Conservation (phyloP, 768 basidiomycete species). For the Lentinula guzmanii region DNA sequence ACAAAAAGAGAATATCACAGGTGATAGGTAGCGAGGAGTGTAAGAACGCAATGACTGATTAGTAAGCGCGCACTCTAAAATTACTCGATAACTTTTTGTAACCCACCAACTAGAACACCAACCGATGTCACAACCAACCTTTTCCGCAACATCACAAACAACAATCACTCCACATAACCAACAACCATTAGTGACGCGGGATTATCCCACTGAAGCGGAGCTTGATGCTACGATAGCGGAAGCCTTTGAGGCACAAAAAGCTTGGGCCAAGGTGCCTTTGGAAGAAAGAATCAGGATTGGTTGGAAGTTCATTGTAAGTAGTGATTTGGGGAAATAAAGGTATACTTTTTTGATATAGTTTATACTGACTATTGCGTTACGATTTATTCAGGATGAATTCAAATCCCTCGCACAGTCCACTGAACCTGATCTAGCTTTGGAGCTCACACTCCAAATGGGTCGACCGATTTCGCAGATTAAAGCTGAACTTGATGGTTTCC, state of each 20-base stretch:
- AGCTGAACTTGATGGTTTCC: constrained; percentile 76
- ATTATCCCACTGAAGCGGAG: constrained; percentile 54
- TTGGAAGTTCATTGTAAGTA: constrained; percentile 31
- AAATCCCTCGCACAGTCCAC: constrained; percentile 23
- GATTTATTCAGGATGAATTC: constrained; percentile 37
- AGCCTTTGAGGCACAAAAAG: constrained; percentile 62
- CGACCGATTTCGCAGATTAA: constrained; percentile 73
- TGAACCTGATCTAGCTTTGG: constrained; percentile 58
- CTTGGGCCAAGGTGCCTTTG: constrained; percentile 71
- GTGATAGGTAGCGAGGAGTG: too few species aligned
- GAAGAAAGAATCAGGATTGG: constrained; percentile 66
- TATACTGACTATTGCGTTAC: not conserved
- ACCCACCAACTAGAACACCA: too few species aligned
- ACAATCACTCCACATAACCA: constrained; percentile 84
- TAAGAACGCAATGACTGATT: too few species aligned
- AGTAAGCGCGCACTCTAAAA: too few species aligned
- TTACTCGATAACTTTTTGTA: too few species aligned
- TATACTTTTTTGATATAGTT: too few species aligned
- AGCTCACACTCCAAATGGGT: constrained; percentile 89
- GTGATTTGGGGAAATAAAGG: not conserved
- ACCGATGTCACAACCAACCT: not conserved
- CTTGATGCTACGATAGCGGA: constrained; percentile 52
- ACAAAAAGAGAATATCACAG: too few species aligned
- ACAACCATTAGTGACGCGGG: constrained; percentile 57
- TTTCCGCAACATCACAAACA: constrained; percentile 43